A percentile compares a stretch with the other conserved stretches of the same genome.
Conservation (phyloP, 148 eudicot species). For the Chenopodium album region DNA sequence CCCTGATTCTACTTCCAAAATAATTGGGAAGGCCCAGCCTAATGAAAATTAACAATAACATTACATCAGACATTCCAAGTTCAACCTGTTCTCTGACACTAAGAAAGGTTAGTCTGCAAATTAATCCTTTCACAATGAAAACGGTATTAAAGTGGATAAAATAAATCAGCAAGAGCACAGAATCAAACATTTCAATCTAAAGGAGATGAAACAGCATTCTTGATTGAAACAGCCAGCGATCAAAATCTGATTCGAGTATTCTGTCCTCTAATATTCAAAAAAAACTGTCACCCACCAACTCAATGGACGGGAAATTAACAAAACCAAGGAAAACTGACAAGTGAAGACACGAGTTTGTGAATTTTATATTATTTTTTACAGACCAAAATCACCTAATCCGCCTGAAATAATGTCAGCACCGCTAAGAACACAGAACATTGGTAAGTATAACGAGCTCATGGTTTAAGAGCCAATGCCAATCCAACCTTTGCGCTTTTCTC, state of each 20-base stretch:
- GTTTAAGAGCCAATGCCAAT: slow-evolving; percentile 56
- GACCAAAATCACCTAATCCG: slow-evolving; percentile 12
- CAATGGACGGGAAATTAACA: neutral
- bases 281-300: neutral
- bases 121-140: neutral
- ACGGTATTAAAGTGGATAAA: neutral
- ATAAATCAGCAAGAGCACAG: neutral
- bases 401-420: slow-evolving; percentile 10
- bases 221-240: neutral
- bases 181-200: neutral
- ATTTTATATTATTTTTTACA: slow-evolving; percentile 28
- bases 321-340: neutral
- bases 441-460: slow-evolving; percentile 23
- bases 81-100: neutral
- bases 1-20: no score
- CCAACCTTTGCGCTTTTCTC: slow-evolving; percentile 68
- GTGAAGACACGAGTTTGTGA: slow-evolving; percentile 15
- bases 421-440: neutral
- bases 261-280: slow-evolving; percentile 4
- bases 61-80: neutral
- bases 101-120: neutral
- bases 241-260: neutral
- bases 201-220: neutral
- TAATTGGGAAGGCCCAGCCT: no score
- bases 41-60: no score